Base-by-base conservation (phyloP, 2,329 filamentous ascomycete species). In the Arthrobotrys entomopaga region DNA sequence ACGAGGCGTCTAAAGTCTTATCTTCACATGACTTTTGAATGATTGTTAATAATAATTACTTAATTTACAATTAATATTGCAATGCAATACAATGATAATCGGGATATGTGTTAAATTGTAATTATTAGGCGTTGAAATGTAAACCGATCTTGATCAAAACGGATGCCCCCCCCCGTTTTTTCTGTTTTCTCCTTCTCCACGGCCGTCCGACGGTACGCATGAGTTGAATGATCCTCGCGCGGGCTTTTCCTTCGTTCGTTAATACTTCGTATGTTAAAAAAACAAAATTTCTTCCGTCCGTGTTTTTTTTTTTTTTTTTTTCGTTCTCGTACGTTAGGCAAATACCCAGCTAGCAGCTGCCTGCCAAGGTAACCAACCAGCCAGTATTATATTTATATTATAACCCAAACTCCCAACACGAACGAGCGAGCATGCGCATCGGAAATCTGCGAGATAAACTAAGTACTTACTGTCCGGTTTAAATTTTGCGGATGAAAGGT, bases 1-100 rank as follows among this genome's bases (percentile, higher is more conserved):
- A 50, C n/a, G 16, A 15, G 16, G 16, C 16, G 16, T 13, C 15
- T 4, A 6, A 10, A 15, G 11, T 48, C 56, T 48, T 59, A 59
- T 59, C 56, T 59, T 59, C 56, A 59, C 56, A 59, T 59, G 56
- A 59, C 42, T 34, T n/a, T 15, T 58, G 49, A 20, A 53, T 53
- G 22, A 13, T 40, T 13, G 16, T 15, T 5, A 46, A 46, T 46
- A 10, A 34, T 34, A 34, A 34, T 34, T 34, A 34, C 29, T 10
- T n/a, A n/a, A n/a, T n/a, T n/a, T n/a, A n/a, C n/a, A n/a, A n/a
- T n/a, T n/a, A n/a, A n/a, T n/a, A n/a, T n/a, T n/a, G n/a, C n/a
- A n/a, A n/a, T n/a, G n/a, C n/a, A n/a, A n/a, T n/a, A n/a, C n/a
- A n/a, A n/a, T n/a, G n/a, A n/a, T n/a, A n/a, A n/a, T n/a, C n/a